Conservation (phyloP, 257 asterid genomes). For the Parsonsia alboflavescens region DNA sequence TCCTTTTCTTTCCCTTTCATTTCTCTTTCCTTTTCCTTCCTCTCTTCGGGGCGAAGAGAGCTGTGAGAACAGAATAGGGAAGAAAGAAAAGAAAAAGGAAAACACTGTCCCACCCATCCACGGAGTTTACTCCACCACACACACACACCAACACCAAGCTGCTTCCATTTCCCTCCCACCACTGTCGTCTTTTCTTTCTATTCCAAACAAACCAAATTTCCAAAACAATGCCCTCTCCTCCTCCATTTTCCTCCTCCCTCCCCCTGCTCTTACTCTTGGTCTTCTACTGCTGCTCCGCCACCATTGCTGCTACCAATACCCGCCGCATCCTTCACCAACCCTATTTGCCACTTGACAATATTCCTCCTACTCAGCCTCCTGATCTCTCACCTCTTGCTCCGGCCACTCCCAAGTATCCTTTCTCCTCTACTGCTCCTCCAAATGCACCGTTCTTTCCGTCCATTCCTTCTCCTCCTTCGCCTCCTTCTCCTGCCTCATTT, state of each 20-base stretch:
- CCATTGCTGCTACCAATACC: constrained; percentile 36
- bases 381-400: constrained; percentile 40
- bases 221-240: constrained; percentile 21
- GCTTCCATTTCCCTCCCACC: background rate
- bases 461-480: constrained; percentile 50
- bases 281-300: constrained; percentile 8
- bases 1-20: background rate
- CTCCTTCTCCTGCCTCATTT: constrained; percentile 53
- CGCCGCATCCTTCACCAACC: constrained; percentile 18
- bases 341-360: constrained; percentile 29
- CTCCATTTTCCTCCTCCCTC: constrained; percentile 15
- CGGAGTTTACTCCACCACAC: background rate
- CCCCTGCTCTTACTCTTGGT: constrained; percentile 1
- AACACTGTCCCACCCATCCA: constrained; percentile 11
- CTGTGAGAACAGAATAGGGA: constrained; percentile 11
- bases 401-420: constrained; percentile 45
- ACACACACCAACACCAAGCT: background rate
- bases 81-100: background rate
- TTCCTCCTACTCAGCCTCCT: constrained; percentile 42
- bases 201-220: constrained; percentile 1
- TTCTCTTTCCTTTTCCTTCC: background rate
- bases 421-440: constrained; percentile 36
- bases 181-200: background rate
- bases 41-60: background rate
- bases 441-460: constrained; percentile 52